Evolutionary conservation across 345 rosid species (phyloP).

Genomic region (Combretum micranthum): DNA sequence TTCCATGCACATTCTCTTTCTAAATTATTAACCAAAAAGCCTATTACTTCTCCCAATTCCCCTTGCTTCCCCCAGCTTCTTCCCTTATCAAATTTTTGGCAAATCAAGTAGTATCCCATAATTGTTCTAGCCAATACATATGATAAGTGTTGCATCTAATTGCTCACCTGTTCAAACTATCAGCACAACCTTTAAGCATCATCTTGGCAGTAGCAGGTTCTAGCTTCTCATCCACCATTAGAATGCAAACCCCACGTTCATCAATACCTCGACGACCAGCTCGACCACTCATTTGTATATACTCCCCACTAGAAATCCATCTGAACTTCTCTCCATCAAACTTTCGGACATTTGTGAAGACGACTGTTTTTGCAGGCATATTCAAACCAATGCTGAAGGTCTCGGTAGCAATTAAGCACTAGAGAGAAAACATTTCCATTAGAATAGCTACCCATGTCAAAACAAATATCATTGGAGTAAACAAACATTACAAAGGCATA

Average conservation of each 20-base stretch:
- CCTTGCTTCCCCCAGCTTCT: too few relatives aligned
- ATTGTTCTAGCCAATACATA: too few relatives aligned
- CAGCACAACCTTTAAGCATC: slow-evolving; percentile 96
- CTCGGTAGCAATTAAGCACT: slow-evolving; percentile 99
- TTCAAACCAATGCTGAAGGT: slow-evolving; percentile 98
- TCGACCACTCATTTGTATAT: slow-evolving; percentile 98
- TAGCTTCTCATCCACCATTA: slow-evolving; percentile 94
- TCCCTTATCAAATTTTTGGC: too few relatives aligned
- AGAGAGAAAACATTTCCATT: slow-evolving; percentile 20
- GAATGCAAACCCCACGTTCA: slow-evolving; percentile 83
- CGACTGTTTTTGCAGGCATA: slow-evolving; percentile 99
- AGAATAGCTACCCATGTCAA: slow-evolving; percentile 8
- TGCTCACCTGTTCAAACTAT: slow-evolving; percentile 80
- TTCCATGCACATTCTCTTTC: too few relatives aligned
- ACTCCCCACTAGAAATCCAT: slow-evolving; percentile 98
- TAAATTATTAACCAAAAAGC: too few relatives aligned
- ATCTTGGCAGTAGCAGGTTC: slow-evolving; percentile 92
- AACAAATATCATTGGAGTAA: slow-evolving; percentile 1
- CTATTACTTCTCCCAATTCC: too few relatives aligned
- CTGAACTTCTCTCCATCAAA: slow-evolving; percentile 98
- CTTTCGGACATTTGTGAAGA: slow-evolving; percentile 95
- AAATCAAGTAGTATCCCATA: too few relatives aligned
- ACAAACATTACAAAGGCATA: background rate
- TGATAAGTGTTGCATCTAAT: too few relatives aligned
- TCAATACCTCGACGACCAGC: slow-evolving; percentile 99